phyloP scores from a whole-genome alignment of 192 early-diverging fungal genomes.

The Coemansia sp. region DNA sequence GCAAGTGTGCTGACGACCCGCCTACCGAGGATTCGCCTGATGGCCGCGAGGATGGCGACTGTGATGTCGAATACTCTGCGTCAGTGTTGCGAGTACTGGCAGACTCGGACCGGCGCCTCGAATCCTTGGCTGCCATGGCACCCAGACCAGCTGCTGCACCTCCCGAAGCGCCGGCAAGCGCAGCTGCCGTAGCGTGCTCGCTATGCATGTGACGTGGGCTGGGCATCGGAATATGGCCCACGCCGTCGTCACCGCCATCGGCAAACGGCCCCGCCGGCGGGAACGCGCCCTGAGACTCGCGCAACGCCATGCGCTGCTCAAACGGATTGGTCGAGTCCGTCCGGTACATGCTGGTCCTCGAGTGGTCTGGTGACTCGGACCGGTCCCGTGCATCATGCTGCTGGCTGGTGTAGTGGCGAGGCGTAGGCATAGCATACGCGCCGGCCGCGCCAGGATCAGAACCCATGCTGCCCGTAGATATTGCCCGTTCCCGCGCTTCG shows the following conservation, averaged over 20 bases:
- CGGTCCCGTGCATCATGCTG: neutral
- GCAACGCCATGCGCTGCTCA: conserved; percentile 49
- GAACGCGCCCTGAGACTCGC: conserved; percentile 50
- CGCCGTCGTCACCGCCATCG: conserved; percentile 24
- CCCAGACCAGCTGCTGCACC: conserved; percentile 1
- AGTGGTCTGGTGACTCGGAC: conserved; percentile 22
- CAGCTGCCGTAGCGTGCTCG: conserved; percentile 39
- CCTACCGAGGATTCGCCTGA: conserved; percentile 42
- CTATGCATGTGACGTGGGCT: conserved; percentile 22
- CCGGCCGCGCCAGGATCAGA: conserved; percentile 10
- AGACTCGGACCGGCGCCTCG: conserved; percentile 39
- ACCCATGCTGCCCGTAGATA: conserved; percentile 23
- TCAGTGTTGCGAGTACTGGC: conserved; percentile 40
- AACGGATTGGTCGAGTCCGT: conserved; percentile 51
- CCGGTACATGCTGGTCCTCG: conserved; percentile 35
- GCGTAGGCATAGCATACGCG: conserved; percentile 18
- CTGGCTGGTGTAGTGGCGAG: conserved; percentile 27
- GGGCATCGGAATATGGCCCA: conserved; percentile 46
- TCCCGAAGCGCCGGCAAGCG: conserved; percentile 26
- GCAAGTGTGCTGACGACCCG: conserved; percentile 29
- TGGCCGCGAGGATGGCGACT: conserved; percentile 42
- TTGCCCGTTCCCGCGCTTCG: conserved; percentile 37
- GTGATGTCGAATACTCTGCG: conserved; percentile 24
- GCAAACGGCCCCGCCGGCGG: conserved; percentile 50
- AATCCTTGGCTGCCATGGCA: conserved; percentile 12